Evolutionary conservation across 169 alveolate genomes (phyloP).

Genomic region (Plasmodium coatneyi): DNA sequence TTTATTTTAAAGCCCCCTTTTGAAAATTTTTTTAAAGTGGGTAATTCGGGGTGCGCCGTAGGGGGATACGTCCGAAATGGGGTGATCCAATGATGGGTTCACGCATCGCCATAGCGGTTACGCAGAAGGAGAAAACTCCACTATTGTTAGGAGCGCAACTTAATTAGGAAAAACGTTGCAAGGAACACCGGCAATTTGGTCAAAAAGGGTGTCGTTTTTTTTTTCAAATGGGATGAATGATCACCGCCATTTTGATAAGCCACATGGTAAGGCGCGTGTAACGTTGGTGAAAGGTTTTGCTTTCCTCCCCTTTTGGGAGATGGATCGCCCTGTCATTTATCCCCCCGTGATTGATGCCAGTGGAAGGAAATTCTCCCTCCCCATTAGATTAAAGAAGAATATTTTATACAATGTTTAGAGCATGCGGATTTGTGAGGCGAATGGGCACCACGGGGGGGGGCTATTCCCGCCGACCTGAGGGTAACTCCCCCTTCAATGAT

Average conservation of each 20-base stretch:
- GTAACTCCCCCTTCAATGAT: neutral
- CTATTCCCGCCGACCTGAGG: neutral
- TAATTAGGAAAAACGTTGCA: neutral
- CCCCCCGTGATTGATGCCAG: neutral
- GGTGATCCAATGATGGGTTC: neutral
- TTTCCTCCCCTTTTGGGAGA: neutral
- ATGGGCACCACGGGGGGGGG: neutral
- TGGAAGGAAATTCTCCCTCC: neutral
- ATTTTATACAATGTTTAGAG: neutral
- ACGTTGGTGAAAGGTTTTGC: neutral
- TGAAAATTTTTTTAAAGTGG: neutral
- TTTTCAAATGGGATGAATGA: neutral
- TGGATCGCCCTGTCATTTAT: neutral
- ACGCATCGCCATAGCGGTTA: neutral
- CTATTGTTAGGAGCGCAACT: too few relatives aligned
- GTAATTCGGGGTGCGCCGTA: neutral
- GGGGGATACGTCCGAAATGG: neutral
- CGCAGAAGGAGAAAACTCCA: too few relatives aligned
- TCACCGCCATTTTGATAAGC: neutral
- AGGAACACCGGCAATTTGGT: neutral
- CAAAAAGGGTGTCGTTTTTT: neutral
- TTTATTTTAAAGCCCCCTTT: conserved; percentile 36
- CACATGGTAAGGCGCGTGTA: neutral
- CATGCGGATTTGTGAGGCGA: neutral
- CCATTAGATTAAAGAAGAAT: neutral